Conservation (phyloP, 345 rosid species). For the Citrus glauca region DNA sequence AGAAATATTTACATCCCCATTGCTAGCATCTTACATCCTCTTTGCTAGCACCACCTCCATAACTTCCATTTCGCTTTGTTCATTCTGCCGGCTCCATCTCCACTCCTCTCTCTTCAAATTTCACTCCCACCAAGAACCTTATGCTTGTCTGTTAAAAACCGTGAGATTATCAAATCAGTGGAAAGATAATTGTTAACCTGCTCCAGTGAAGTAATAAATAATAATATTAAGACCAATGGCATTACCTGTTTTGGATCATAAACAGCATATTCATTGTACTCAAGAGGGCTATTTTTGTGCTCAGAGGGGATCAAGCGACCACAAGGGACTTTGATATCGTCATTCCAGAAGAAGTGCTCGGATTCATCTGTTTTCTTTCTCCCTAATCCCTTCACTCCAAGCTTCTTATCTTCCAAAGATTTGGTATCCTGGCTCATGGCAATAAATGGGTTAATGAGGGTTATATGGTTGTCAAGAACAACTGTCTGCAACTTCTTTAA, state of each 20-base stretch:
- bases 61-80: background rate
- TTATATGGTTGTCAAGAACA: background rate
- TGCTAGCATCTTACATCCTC: background rate
- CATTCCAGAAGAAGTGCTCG: slow-evolving; percentile 57
- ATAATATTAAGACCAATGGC: background rate
- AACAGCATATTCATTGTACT: slow-evolving; percentile 76
- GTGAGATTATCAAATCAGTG: background rate
- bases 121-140: slow-evolving; percentile 67
- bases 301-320: slow-evolving; percentile 60
- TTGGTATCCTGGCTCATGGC: slow-evolving; percentile 38
- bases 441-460: background rate
- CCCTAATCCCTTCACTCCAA: slow-evolving; percentile 68
- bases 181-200: background rate
- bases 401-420: slow-evolving; percentile 54
- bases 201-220: background rate
- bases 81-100: slow-evolving; percentile 30
- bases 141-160: slow-evolving; percentile 44
- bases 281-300: slow-evolving; percentile 59
- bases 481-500: background rate
- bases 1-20: background rate
- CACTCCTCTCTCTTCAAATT: slow-evolving; percentile 55
- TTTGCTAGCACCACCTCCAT: background rate
- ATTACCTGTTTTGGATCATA: slow-evolving; percentile 77
- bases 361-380: slow-evolving; percentile 74
- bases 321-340: slow-evolving; percentile 69